Conservation (phyloP, 768 basidiomycete species). For the Ramaria sp. region DNA sequence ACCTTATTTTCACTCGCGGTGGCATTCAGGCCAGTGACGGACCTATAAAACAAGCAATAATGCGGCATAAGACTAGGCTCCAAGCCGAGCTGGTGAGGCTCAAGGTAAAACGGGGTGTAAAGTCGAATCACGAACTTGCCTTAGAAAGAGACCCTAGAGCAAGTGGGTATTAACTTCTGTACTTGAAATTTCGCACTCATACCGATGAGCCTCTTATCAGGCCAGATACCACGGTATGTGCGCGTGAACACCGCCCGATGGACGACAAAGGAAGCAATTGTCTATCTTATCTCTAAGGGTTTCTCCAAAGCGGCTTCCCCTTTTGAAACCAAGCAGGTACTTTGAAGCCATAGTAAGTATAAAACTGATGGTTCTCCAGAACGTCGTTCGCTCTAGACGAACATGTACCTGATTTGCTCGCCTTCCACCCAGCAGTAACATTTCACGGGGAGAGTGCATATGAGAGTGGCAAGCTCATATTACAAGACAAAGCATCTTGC, state of each 20-base stretch:
- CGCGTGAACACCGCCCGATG: slow-evolving; percentile 70
- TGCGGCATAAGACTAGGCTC: slow-evolving; percentile 84
- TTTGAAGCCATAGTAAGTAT: slow-evolving; percentile 2
- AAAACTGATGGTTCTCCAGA: slow-evolving; percentile 21
- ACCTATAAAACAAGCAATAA: slow-evolving; percentile 75
- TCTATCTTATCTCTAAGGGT: slow-evolving; percentile 43
- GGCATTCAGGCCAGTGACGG: slow-evolving; percentile 90
- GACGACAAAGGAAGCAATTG: slow-evolving; percentile 53
- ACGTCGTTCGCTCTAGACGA: slow-evolving; percentile 60
- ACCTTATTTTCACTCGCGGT: slow-evolving; percentile 63
- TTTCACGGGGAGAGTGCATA: slow-evolving; percentile 70
- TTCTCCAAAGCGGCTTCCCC: slow-evolving; percentile 38
- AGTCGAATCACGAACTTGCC: slow-evolving; percentile 53
- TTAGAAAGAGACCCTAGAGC: slow-evolving; percentile 49
- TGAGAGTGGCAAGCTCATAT: slow-evolving; percentile 68
- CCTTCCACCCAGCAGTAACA: slow-evolving; percentile 55
- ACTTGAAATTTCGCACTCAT: not conserved
- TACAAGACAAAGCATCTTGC: slow-evolving; percentile 98
- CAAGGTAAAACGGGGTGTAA: slow-evolving; percentile 66
- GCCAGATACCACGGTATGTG: slow-evolving; percentile 71
- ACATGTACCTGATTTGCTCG: slow-evolving; percentile 74
- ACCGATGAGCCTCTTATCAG: slow-evolving; percentile 24
- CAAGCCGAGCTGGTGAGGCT: slow-evolving; percentile 76
- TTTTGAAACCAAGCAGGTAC: slow-evolving; percentile 39
- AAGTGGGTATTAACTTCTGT: slow-evolving; percentile 30